phyloP scores from a whole-genome alignment of 1,284 basidiomycete genomes.

The Cutaneotrichosporon spelunceum region DNA sequence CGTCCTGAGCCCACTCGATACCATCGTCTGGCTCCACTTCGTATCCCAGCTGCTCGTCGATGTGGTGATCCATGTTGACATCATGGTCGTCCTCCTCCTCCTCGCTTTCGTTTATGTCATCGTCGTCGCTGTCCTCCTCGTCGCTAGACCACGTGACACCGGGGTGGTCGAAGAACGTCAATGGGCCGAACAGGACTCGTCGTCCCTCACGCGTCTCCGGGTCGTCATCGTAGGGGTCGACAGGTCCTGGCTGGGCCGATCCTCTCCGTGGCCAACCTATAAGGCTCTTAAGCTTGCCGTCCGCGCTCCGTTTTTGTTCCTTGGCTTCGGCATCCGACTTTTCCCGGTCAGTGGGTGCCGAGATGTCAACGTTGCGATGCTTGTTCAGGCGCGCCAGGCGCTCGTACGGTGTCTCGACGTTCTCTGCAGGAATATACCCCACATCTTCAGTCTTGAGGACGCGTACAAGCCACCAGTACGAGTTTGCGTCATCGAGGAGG shows the following conservation, averaged over 20 bases:
- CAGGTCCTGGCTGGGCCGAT: slow-evolving; percentile 17
- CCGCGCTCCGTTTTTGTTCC: slow-evolving; percentile 17
- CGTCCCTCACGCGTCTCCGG: slow-evolving; percentile 28
- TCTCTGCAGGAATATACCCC: slow-evolving; percentile 99
- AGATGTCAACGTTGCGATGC: slow-evolving; percentile 92
- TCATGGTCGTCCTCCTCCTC: slow-evolving; percentile 24
- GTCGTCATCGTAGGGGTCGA: slow-evolving; percentile 17
- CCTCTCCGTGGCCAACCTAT: slow-evolving; percentile 33
- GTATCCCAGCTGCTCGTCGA: slow-evolving; percentile 18
- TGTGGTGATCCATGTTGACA: slow-evolving; percentile 16
- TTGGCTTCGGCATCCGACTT: slow-evolving; percentile 27
- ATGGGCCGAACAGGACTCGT: slow-evolving; percentile 54
- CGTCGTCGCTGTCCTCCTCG: slow-evolving; percentile 61
- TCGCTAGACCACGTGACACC: slow-evolving; percentile 66
- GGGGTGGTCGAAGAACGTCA: slow-evolving; percentile 56
- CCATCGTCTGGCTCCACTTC: slow-evolving; percentile 55
- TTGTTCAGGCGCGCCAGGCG: slow-evolving; percentile 93
- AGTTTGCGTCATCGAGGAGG: slow-evolving; percentile 92
- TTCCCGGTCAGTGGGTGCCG: slow-evolving; percentile 35
- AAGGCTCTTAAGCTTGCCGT: slow-evolving; percentile 31
- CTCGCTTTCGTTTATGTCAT: slow-evolving; percentile 62
- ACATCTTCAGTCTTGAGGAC: slow-evolving; percentile 97
- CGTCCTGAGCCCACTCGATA: slow-evolving; percentile 54
- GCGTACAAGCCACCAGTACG: slow-evolving; percentile 96
- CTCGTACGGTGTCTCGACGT: slow-evolving; percentile 98